A percentile compares a stretch with the other conserved stretches of the same genome.
These are phyloP conservation scores for Goffeauzyma gilvescens DNA, from an alignment of 768 basidiomycete genomes.

Conservation along the genomic window DNA sequence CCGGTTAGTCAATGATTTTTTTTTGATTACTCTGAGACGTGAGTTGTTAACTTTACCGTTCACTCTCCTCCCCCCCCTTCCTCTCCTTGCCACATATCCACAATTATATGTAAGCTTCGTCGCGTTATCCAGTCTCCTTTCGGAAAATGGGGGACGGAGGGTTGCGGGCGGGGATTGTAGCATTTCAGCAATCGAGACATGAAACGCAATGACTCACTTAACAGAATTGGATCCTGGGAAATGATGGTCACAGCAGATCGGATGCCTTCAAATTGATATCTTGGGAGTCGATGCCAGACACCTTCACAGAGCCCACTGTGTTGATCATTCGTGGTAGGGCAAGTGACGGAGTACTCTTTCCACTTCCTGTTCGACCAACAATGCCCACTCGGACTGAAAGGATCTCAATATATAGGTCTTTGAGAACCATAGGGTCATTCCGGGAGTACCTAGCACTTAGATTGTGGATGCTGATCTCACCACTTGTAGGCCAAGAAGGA, in stretches of 20 bases:
- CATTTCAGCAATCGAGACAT: too few species aligned
- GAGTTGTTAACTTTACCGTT: too few species aligned
- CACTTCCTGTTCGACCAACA: conserved; percentile 47
- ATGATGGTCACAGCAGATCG: conserved; percentile 47
- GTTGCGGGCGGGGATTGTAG: too few species aligned
- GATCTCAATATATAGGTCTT: conserved; percentile 43
- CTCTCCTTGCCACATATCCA: too few species aligned
- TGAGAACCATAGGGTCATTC: conserved; percentile 44
- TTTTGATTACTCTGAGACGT: too few species aligned
- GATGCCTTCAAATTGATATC: conserved; percentile 42
- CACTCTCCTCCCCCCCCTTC: too few species aligned
- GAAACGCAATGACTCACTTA: conserved; percentile 41
- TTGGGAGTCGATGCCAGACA: conserved; percentile 40
- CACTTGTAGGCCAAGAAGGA: conserved; percentile 47
- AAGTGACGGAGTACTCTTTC: conserved; percentile 38
- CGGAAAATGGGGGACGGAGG: too few species aligned
- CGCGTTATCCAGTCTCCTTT: too few species aligned
- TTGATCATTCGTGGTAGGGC: conserved; percentile 43
- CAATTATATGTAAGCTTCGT: too few species aligned
- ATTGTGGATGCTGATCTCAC: conserved; percentile 39
- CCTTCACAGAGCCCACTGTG: conserved; percentile 41
- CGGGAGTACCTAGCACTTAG: conserved; percentile 42
- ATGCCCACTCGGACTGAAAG: conserved; percentile 45
- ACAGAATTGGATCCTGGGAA: conserved; percentile 42
- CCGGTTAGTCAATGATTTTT: too few species aligned